Conservation (phyloP, 495 filamentous ascomycete species). For the Achaetomiella virescens region DNA sequence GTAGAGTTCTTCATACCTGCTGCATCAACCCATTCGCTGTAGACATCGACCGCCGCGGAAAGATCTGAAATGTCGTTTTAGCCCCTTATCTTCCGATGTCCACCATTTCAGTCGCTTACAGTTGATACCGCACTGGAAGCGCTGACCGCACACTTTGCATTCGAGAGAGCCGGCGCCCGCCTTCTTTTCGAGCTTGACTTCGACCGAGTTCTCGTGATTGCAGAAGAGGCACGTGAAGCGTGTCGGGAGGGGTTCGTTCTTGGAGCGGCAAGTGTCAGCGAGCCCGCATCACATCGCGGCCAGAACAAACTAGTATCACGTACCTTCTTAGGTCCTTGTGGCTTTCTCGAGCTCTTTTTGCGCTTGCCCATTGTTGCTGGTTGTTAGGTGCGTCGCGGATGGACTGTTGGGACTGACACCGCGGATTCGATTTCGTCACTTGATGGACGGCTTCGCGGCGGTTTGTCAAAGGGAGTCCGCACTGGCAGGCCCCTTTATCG, state of each 20-base stretch:
- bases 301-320: background rate
- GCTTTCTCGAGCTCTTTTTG: constrained; percentile 86
- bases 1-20: constrained; percentile 60
- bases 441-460: too few species aligned
- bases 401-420: too few species aligned
- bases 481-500: too few species aligned
- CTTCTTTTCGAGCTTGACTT: constrained; percentile 89
- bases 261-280: background rate
- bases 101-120: constrained; percentile 50
- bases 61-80: constrained; percentile 52
- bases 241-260: constrained; percentile 84
- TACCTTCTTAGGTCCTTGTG: constrained; percentile 79
- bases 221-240: constrained; percentile 96
- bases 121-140: constrained; percentile 86
- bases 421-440: background rate
- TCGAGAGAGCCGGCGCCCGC: constrained; percentile 71
- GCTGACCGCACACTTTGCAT: constrained; percentile 90
- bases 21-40: constrained; percentile 96
- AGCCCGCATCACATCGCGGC: background rate
- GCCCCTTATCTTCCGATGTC: background rate
- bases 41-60: constrained; percentile 86
- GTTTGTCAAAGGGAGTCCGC: too few species aligned
- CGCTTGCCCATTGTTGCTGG: constrained; percentile 64
- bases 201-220: constrained; percentile 89
- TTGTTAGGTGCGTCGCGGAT: too few species aligned